Base-by-base conservation (phyloP, 1,284 basidiomycete genomes). In the Irpex lacteus region DNA sequence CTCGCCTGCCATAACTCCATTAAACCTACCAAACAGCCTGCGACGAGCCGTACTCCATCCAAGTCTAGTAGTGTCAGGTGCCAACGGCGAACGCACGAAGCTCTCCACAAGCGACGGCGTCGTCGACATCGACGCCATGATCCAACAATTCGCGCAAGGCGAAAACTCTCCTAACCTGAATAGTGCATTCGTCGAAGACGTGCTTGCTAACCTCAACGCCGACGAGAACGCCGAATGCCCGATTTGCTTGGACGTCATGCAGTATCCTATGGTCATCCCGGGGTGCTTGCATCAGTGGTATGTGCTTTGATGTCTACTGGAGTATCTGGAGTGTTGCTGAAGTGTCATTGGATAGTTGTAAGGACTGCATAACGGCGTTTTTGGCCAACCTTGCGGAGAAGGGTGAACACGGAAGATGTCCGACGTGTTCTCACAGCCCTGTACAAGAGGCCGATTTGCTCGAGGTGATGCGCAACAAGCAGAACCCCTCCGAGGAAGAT, bases 1-100 rank as follows among this genome's bases (percentile, higher is more conserved):
- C 34, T 63, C 11, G 54, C 36, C 49, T 4, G 60, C 68, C 5
- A 13, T 54, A 13, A 9, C n/a, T 4, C 4, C 4, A 32, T 19
- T 19, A 18, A 49, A 34, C 44, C 63, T 0, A 54, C 57, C 44
- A 49, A 19, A 15, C 68, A 94, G 92, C 67, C 75, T 96, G 58
- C 90, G 94, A 44, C 91, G 94, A 60, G 94, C 94, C 9, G 94
- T 95, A 1, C 82, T 96, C 36, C 94, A 96, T 72, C 92, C 94
- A 0, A 84, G 85, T 67, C 84, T 96, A 4, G 92, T 95, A 8
- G 76, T 88, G 0, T 81, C 82, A 6, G 38, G 62, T 59, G 34
- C 55, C 13, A 62, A 57, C 7, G 49, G 21, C 13, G 52, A 21
- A 53, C 50, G 19, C 13, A 63, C 65, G n/a, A 62, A 57, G 3